Base-by-base conservation (phyloP, 345 rosid species). In the Rhodamnia rubescens region DNA sequence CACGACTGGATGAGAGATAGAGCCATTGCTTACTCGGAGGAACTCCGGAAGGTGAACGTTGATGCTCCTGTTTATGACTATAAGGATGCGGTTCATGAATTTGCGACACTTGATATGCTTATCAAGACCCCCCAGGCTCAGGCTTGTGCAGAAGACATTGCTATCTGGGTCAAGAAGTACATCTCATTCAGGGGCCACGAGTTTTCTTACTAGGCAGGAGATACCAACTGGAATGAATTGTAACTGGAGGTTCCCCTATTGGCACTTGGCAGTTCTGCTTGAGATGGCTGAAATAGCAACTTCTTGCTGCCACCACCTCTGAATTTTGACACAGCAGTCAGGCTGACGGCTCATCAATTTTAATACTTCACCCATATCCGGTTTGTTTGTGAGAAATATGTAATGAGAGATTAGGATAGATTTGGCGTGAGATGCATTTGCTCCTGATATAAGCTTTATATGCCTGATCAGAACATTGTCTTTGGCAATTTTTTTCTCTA, bases 1-100 rank as follows among this genome's bases (percentile, higher is more conserved):
- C 98, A 93, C 42, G 99, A 95, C 90, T 97, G 98, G 97, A 97
- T 95, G 99, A 94, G 95, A 88, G 99, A 97, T 82, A 92, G 96
- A 74, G 99, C 96, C 88, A 94, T 97, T n/a, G 95, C 97, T 69
- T 97, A 95, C 92, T 94, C 98, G 0, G 98, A 97, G 89, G 98
- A 92, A 86, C 90, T 97, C 27, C 89, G 98, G 32, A 97, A 95
- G 88, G 97, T 94, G 54, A 94, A 95, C 57, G 98, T 95, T 2
- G 96, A 95, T 86, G 94, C 98, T 51, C 98, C 98, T 11, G 95
- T 97, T 56, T 92, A 95, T 24, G 98, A 97, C 87, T 97, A 97
- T 51, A 97, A 97, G 89, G 98, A 95, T 84, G 97, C 98, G 13
- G 98, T 95, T 84, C 99, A 97, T 54, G 98, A 95, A 88, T 97